Conservation (phyloP, 331 rosid species). For the Stylosanthes scabra region DNA sequence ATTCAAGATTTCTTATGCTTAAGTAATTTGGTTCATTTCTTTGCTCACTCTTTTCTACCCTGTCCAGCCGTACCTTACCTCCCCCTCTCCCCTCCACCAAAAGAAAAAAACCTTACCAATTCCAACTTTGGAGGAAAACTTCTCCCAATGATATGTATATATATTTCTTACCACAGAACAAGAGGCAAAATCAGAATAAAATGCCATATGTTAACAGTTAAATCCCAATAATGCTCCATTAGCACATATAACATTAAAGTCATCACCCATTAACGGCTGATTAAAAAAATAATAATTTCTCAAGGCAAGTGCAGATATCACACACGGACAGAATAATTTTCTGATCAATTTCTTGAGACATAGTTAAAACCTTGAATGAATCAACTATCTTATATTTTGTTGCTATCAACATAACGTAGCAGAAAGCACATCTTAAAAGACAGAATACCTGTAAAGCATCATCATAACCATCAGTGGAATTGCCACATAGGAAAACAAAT, state of each 20-base stretch:
- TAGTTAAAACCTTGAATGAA: slow-evolving; percentile 22
- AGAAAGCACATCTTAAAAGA: slow-evolving; percentile 28
- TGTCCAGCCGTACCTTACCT: neutral
- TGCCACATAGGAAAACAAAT: slow-evolving; percentile 88
- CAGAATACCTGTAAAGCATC: slow-evolving; percentile 74
- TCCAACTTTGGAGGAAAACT: slow-evolving; percentile 11
- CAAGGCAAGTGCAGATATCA: neutral
- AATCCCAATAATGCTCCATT: neutral
- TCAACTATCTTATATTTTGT: slow-evolving; percentile 23
- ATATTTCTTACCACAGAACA: neutral
- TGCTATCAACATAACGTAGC: slow-evolving; percentile 13
- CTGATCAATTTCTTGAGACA: slow-evolving; percentile 28
- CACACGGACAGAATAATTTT: slow-evolving; percentile 5
- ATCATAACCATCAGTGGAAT: slow-evolving; percentile 70
- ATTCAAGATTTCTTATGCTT: slow-evolving; percentile 30
- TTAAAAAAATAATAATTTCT: slow-evolving; percentile 21
- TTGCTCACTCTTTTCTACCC: neutral
- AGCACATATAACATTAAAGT: neutral
- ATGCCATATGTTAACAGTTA: neutral
- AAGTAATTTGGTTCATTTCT: slow-evolving; percentile 9
- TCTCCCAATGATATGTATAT: neutral
- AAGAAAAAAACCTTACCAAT: neutral
- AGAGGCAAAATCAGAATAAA: slow-evolving; percentile 12
- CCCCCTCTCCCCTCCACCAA: too few relatives aligned
- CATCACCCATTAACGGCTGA: neutral